Conservation (phyloP, 1,284 basidiomycete genomes). For the Lignosus rhinocerotis region DNA sequence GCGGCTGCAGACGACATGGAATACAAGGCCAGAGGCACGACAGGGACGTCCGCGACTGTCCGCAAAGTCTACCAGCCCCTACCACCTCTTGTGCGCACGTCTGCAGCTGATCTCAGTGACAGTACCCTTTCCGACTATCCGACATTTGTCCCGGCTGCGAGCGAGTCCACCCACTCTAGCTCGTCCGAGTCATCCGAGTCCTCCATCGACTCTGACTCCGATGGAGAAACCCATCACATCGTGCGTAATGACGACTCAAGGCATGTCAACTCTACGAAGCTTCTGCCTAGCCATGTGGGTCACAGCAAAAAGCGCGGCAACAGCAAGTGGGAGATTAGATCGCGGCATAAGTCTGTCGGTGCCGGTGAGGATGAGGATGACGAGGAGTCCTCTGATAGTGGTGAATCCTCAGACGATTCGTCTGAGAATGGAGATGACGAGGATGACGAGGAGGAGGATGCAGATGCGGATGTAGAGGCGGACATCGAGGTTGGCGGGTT, state of each 20-base stretch:
- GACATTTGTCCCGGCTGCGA: conserved; percentile 34
- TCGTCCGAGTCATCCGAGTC: conserved; percentile 31
- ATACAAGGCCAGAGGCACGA: conserved; percentile 31
- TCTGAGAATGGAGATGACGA: conserved; percentile 59
- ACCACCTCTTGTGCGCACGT: conserved; percentile 13
- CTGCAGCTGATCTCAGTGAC: conserved; percentile 25
- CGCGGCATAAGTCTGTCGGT: conserved; percentile 67
- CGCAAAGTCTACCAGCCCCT: conserved; percentile 14
- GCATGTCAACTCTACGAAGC: conserved; percentile 16
- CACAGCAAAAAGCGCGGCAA: conserved; percentile 42
- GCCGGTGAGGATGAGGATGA: conserved; percentile 45
- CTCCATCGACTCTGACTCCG: conserved; percentile 26
- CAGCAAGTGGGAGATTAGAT: conserved; percentile 67
- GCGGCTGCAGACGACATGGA: conserved; percentile 23
- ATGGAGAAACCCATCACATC: conserved; percentile 60
- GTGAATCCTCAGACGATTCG: conserved; percentile 35
- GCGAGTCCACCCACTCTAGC: conserved; percentile 29
- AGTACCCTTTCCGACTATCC: conserved; percentile 28
- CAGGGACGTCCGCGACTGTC: conserved; percentile 10
- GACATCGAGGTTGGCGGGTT: conserved; percentile 28
- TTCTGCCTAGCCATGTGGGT: conserved; percentile 33
- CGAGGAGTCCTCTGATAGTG: conserved; percentile 28
- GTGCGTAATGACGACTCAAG: conserved; percentile 48
- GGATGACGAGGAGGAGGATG: conserved; percentile 40
- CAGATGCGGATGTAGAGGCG: conserved; percentile 39